Conservation (phyloP, 2,329 filamentous ascomycete species). For the Colletotrichum lentis region DNA sequence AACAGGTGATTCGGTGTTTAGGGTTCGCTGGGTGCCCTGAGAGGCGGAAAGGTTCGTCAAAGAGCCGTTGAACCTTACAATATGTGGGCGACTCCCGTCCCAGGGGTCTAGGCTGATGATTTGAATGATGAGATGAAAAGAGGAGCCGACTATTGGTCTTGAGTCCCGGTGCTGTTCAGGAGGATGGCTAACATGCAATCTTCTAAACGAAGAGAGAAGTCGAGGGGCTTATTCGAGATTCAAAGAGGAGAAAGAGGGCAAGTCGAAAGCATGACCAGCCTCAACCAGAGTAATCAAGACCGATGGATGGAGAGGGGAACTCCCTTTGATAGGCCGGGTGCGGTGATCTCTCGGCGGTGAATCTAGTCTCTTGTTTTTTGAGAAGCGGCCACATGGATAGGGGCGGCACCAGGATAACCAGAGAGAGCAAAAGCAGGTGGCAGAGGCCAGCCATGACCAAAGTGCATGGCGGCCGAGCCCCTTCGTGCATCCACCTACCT, state of each 20-base stretch:
- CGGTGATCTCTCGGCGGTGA: conserved; percentile 1
- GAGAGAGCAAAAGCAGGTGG: background rate
- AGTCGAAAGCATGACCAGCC: background rate
- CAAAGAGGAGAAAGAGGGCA: background rate
- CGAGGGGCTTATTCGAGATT: background rate
- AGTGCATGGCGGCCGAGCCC: background rate
- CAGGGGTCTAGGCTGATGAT: conserved; percentile 1
- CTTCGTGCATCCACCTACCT: background rate
- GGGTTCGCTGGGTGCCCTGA: background rate
- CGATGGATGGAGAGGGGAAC: background rate
- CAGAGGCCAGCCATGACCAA: background rate
- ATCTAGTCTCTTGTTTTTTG: background rate
- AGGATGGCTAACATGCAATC: background rate
- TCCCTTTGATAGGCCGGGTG: conserved; percentile 2
- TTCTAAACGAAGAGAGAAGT: conserved; percentile 11
- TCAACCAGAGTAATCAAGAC: background rate
- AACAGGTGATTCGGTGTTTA: background rate
- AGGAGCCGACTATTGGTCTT: background rate
- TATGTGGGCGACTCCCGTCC: background rate
- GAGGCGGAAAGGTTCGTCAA: conserved; percentile 19
- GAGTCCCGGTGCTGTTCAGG: background rate
- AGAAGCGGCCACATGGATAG: background rate
- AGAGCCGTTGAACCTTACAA: conserved; percentile 7
- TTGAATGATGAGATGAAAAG: background rate
- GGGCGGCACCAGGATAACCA: background rate